Evolutionary conservation across 495 filamentous ascomycete species (phyloP).

Genomic region (Entonaema liquescens): DNA sequence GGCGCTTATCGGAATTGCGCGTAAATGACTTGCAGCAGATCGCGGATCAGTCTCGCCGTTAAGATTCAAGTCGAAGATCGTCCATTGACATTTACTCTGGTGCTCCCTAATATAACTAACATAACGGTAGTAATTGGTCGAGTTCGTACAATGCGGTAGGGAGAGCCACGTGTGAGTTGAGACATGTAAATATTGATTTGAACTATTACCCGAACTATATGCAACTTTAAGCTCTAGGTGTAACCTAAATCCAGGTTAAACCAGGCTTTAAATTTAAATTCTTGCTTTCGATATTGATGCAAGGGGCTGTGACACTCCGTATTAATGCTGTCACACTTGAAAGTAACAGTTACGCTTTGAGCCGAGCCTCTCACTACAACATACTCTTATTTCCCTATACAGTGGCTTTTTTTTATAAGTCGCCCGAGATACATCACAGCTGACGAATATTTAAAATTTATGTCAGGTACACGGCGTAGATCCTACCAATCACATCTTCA

Average conservation of each 20-base stretch:
- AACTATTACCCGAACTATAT: constrained; percentile 9
- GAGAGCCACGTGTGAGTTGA: neutral
- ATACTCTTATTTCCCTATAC: constrained; percentile 1
- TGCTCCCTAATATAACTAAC: no score
- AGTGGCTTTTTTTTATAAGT: constrained; percentile 27
- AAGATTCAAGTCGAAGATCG: constrained; percentile 22
- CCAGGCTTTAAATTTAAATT: constrained; percentile 11
- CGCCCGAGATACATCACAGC: neutral
- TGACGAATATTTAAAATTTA: constrained; percentile 9
- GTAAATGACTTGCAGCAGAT: constrained; percentile 28
- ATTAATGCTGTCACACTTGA: constrained; percentile 24
- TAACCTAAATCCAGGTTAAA: constrained; percentile 14
- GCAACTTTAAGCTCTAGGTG: constrained; percentile 18
- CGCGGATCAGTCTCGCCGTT: constrained; percentile 6
- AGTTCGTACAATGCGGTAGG: neutral
- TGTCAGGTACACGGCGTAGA: neutral
- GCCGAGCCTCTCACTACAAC: constrained; percentile 9
- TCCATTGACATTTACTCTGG: neutral
- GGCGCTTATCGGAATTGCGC: constrained; percentile 19
- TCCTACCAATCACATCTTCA: constrained; percentile 14
- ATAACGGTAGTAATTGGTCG: no score
- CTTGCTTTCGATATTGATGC: constrained; percentile 22
- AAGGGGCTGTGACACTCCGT: constrained; percentile 39
- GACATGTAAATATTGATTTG: neutral
- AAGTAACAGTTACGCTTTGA: constrained; percentile 10